phyloP scores from a whole-genome alignment of 768 basidiomycete species.

The Cystofilobasidium ferigula region DNA sequence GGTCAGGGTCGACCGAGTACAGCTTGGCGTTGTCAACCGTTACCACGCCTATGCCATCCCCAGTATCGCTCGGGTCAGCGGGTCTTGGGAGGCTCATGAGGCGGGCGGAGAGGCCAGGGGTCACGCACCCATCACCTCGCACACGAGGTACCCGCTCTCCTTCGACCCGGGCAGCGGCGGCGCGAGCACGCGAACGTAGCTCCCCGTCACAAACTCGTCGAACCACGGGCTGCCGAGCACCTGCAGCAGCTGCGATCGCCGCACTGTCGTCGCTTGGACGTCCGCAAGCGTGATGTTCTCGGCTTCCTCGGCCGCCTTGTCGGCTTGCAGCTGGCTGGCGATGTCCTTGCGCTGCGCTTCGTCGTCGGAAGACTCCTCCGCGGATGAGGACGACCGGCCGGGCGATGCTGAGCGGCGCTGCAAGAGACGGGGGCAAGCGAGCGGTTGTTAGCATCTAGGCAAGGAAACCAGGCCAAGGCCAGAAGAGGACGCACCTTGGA shows the following conservation, averaged over 20 bases:
- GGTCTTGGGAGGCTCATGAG: background rate
- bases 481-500: slow-evolving; percentile 46
- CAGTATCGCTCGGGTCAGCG: too few relatives aligned
- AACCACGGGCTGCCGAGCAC: slow-evolving; percentile 61
- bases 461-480: slow-evolving; percentile 13
- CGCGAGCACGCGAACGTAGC: slow-evolving; percentile 76
- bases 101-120: background rate
- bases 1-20: slow-evolving; percentile 52
- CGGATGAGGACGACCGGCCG: slow-evolving; percentile 49
- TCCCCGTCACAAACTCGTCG: slow-evolving; percentile 68
- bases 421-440: background rate
- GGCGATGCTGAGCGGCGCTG: slow-evolving; percentile 2
- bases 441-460: background rate
- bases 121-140: slow-evolving; percentile 55
- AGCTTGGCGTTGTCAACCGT: slow-evolving; percentile 39
- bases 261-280: slow-evolving; percentile 53
- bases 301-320: slow-evolving; percentile 47
- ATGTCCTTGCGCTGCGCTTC: slow-evolving; percentile 44
- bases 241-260: slow-evolving; percentile 60
- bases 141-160: slow-evolving; percentile 7
- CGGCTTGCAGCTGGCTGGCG: slow-evolving; percentile 39
- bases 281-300: slow-evolving; percentile 49
- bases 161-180: slow-evolving; percentile 38
- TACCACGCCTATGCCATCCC: too few relatives aligned
- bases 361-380: slow-evolving; percentile 69